Conservation (phyloP, 805 yeast species). For the Suhomyces sp. region DNA sequence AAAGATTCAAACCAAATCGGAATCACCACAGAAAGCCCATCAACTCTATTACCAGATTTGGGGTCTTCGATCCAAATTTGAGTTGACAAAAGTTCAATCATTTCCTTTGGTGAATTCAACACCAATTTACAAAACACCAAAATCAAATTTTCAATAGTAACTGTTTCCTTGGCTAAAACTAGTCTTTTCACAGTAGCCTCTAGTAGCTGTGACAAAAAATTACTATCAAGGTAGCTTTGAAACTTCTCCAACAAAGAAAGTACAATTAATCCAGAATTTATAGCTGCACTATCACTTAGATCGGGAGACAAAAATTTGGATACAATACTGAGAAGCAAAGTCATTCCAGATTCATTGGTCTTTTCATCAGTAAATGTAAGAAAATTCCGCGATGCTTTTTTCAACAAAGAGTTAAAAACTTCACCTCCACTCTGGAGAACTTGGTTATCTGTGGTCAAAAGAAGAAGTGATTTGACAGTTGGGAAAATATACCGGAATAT, state of each 20-base stretch:
- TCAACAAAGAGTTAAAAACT: conserved; percentile 61
- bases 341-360: conserved; percentile 46
- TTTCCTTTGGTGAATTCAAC: conserved; percentile 57
- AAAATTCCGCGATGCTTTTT: conserved; percentile 36
- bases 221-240: conserved; percentile 35
- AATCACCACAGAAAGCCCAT: conserved; percentile 57
- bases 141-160: conserved; percentile 75
- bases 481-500: conserved; percentile 48
- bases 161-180: conserved; percentile 60
- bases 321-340: conserved; percentile 60
- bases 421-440: conserved; percentile 77
- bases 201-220: conserved; percentile 56
- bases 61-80: conserved; percentile 33
- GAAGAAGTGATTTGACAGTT: conserved; percentile 37
- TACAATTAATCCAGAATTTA: conserved; percentile 70
- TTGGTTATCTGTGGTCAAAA: conserved; percentile 66
- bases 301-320: conserved; percentile 70
- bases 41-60: conserved; percentile 11
- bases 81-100: conserved; percentile 57
- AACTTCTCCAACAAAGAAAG: conserved; percentile 57
- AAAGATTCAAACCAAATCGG: conserved; percentile 84
- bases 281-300: conserved; percentile 77
- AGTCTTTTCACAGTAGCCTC: conserved; percentile 72
- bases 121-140: conserved; percentile 75
- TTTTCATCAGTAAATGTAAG: conserved; percentile 30